These are phyloP conservation scores for Tolypocladium album DNA, from an alignment of 2,329 filamentous ascomycete genomes.

Conservation along the genomic window DNA sequence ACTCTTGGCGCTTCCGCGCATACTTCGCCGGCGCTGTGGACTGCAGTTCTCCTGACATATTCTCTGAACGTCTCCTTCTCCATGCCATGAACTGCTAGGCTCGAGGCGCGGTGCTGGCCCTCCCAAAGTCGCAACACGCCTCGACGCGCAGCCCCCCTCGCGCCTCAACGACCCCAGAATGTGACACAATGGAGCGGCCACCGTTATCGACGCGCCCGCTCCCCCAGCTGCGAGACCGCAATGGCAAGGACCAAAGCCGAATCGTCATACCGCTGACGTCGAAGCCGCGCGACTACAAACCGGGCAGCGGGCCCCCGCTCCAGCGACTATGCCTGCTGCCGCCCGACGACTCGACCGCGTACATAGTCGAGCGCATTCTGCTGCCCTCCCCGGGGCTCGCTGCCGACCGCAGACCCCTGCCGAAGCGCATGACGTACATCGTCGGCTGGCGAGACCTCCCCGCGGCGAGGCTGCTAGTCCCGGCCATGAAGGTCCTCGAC, in stretches of 20 bases:
- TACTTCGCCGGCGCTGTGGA: neutral
- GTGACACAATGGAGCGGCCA: neutral
- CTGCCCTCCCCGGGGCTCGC: conserved; percentile 24
- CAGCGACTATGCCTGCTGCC: conserved; percentile 37
- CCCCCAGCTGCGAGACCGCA: neutral
- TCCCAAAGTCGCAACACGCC: neutral
- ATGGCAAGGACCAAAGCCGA: neutral
- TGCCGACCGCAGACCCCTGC: conserved; percentile 22
- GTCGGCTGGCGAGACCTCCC: conserved; percentile 45
- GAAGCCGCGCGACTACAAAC: conserved; percentile 24
- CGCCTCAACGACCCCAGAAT: neutral
- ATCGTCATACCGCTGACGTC: conserved; percentile 1
- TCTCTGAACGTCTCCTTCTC: neutral
- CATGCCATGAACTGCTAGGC: neutral
- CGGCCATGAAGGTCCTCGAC: conserved; percentile 37
- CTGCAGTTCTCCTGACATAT: neutral
- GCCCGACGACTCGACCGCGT: conserved; percentile 40
- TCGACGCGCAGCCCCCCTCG: neutral
- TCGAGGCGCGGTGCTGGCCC: neutral
- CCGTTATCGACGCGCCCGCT: neutral
- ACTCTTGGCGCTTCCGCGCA: neutral
- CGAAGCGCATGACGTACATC: conserved; percentile 39
- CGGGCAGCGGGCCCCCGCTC: conserved; percentile 36
- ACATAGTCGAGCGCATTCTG: conserved; percentile 43
- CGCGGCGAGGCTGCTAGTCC: conserved; percentile 34